phyloP scores from a whole-genome alignment of 495 filamentous ascomycete species.

The Staphylotrichum tortipilum region DNA sequence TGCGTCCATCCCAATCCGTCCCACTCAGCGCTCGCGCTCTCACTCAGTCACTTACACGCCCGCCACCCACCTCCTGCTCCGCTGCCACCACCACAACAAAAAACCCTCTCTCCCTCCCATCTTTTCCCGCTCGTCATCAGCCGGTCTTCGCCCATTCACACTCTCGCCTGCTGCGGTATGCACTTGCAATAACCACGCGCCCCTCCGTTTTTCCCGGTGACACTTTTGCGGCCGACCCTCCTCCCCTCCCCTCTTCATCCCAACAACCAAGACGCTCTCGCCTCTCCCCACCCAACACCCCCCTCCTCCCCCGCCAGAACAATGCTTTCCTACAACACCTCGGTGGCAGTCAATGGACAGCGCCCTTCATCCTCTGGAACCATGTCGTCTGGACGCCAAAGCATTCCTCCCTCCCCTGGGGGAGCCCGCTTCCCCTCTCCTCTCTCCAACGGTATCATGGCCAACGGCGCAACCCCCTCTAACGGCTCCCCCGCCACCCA shows the following conservation, averaged over 20 bases:
- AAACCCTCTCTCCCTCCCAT: no score
- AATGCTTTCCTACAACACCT: conserved; percentile 38
- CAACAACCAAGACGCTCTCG: no score
- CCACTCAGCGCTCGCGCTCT: neutral
- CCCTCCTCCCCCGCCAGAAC: conserved; percentile 1
- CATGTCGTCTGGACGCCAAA: conserved; percentile 27
- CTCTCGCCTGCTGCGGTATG: conserved; percentile 6
- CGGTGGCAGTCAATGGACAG: conserved; percentile 31
- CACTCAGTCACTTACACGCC: neutral
- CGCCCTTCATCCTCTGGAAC: conserved; percentile 20
- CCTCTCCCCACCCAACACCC: no score
- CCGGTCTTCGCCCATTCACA: no score
- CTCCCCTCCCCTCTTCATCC: neutral
- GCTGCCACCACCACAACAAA: neutral
- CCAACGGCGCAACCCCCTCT: conserved; percentile 19
- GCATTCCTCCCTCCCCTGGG: conserved; percentile 27
- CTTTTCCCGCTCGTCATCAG: no score
- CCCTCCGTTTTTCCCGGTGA: no score
- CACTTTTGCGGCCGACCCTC: no score
- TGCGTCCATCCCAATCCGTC: neutral
- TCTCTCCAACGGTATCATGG: conserved; percentile 18
- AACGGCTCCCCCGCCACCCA: conserved; percentile 28
- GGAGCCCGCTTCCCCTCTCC: conserved; percentile 22
- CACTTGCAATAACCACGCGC: no score
- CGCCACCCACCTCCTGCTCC: neutral